Conservation (phyloP, 805 yeast genomes). For the Ogataea wickerhamii region DNA sequence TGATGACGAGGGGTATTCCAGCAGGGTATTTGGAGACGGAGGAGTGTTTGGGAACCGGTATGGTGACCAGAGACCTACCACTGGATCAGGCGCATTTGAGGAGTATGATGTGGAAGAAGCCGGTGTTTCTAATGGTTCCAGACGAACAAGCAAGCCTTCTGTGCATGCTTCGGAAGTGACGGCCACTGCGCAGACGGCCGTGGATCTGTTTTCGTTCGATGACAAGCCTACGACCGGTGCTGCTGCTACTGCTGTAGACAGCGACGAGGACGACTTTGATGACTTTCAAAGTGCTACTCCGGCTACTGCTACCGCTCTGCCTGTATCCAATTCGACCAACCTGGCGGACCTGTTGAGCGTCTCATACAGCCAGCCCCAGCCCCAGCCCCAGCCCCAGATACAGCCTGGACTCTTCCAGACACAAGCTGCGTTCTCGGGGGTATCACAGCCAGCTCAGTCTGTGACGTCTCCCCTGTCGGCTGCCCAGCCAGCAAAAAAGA, state of each 20-base stretch:
- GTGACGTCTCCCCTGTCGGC: slow-evolving; percentile 8
- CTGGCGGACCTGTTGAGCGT: slow-evolving; percentile 32
- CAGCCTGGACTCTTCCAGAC: slow-evolving; percentile 4
- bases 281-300: slow-evolving; percentile 74
- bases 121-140: slow-evolving; percentile 4
- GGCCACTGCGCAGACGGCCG: slow-evolving; percentile 37
- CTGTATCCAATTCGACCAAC: slow-evolving; percentile 24
- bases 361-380: slow-evolving; percentile 24
- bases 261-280: slow-evolving; percentile 68
- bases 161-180: slow-evolving; percentile 40
- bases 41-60: slow-evolving; percentile 66
- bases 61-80: slow-evolving; percentile 51
- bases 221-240: slow-evolving; percentile 26
- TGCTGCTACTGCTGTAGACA: slow-evolving; percentile 16
- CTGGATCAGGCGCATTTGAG: slow-evolving; percentile 46
- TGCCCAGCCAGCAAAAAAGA: slow-evolving; percentile 37
- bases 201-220: slow-evolving; percentile 50
- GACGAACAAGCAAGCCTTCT: slow-evolving; percentile 32
- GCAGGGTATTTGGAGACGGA: slow-evolving; percentile 66
- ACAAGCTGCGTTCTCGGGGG: slow-evolving; percentile 7
- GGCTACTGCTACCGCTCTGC: slow-evolving; percentile 19
- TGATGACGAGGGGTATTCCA: slow-evolving; percentile 37
- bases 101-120: slow-evolving; percentile 54
- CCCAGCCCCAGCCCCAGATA: slow-evolving; percentile 17
- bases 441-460: too few species aligned